Percentiles rank a stretch among this genome's conserved stretches.
Evolutionary conservation across 305 asterid species (phyloP).

Genomic region (Lippia alba): DNA sequence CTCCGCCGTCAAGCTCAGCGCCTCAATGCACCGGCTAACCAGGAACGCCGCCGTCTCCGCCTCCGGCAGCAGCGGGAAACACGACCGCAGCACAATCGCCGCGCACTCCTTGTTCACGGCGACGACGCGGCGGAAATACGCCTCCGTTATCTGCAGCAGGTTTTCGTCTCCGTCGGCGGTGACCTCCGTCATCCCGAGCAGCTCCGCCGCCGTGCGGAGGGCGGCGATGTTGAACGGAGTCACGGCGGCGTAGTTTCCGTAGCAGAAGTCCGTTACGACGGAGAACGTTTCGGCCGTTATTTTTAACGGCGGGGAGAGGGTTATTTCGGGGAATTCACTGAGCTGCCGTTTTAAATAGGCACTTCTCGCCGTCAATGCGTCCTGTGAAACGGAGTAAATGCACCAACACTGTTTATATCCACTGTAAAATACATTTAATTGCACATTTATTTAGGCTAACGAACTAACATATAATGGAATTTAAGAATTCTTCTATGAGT

Average conservation of each 20-base stretch:
- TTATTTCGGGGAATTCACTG: constrained; percentile 58
- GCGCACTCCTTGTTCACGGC: constrained; percentile 58
- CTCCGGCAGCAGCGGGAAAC: constrained; percentile 71
- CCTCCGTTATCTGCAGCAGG: constrained; percentile 67
- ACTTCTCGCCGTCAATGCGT: constrained; percentile 61
- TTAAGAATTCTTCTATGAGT: constrained; percentile 15
- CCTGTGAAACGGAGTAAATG: constrained; percentile 52
- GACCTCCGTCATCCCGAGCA: constrained; percentile 69
- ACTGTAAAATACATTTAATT: constrained; percentile 35
- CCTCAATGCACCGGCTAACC: constrained; percentile 73
- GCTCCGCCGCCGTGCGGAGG: constrained; percentile 77
- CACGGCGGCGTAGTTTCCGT: constrained; percentile 58
- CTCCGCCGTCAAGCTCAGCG: constrained; percentile 56
- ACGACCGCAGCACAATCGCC: constrained; percentile 57
- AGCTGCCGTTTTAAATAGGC: constrained; percentile 64
- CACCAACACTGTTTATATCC: constrained; percentile 32
- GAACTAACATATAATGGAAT: constrained; percentile 24
- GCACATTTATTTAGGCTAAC: constrained; percentile 47
- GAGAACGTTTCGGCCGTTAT: constrained; percentile 79
- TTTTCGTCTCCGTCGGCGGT: constrained; percentile 40
- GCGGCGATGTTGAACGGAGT: constrained; percentile 82
- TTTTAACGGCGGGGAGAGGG: constrained; percentile 80
- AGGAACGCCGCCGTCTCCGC: constrained; percentile 65
- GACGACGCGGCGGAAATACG: constrained; percentile 60
- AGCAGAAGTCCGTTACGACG: constrained; percentile 64